Conservation (phyloP, 441 rosid genomes). For the Isatis lusitanica region DNA sequence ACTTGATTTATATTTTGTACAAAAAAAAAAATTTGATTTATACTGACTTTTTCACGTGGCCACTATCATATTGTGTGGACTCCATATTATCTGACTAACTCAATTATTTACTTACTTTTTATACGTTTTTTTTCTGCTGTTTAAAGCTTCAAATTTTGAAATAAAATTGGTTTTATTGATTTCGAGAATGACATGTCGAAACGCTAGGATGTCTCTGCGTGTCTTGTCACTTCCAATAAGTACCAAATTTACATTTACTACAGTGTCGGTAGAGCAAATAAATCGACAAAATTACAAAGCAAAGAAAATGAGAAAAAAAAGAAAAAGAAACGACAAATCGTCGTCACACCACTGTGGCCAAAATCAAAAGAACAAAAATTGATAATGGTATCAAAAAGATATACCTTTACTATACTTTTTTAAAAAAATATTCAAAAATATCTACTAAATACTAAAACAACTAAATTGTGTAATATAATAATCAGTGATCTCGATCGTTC, state of each 20-base stretch:
- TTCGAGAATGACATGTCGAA: conserved; percentile 21
- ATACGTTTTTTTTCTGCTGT: neutral
- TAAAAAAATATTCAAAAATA: neutral
- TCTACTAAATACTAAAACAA: conserved; percentile 2
- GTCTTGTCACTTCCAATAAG: conserved; percentile 20
- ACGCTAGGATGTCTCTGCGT: neutral
- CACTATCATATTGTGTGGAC: conserved; percentile 22
- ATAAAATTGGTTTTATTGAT: neutral
- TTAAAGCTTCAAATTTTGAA: neutral
- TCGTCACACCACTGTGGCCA: conserved; percentile 13
- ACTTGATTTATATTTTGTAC: neutral
- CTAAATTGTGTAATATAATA: neutral
- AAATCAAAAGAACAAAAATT: neutral
- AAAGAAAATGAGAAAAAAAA: neutral
- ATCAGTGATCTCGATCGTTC: conserved; percentile 4
- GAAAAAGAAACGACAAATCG: neutral
- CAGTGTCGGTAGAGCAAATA: conserved; percentile 17
- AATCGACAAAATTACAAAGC: neutral
- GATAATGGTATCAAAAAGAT: neutral
- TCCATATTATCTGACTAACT: conserved; percentile 17
- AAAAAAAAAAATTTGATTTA: too few species aligned
- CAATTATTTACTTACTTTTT: conserved; percentile 1
- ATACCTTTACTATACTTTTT: neutral
- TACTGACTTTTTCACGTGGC: conserved; percentile 17
- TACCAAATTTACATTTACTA: conserved; percentile 1